Percentiles rank a stretch among this genome's conserved stretches.
These are phyloP conservation scores for Epichloe uncinata DNA, from an alignment of 2,329 filamentous ascomycete species.

Conservation along the genomic window DNA sequence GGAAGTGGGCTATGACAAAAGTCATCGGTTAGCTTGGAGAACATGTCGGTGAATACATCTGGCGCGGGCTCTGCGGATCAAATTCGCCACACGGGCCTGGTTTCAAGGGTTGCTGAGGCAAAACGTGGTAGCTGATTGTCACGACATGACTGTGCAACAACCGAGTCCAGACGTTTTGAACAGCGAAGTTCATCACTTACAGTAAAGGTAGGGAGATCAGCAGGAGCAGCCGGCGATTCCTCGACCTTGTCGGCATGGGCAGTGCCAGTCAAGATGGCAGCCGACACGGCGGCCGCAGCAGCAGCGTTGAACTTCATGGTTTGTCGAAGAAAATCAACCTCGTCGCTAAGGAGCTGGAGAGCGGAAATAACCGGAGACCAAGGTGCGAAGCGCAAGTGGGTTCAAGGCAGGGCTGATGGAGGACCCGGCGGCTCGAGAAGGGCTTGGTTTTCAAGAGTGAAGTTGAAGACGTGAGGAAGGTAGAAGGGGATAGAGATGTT, in stretches of 20 bases:
- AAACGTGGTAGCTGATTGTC: not conserved
- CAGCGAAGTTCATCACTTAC: conserved; percentile 40
- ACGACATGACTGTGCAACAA: not conserved
- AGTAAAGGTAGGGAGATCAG: conserved; percentile 71
- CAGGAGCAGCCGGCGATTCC: conserved; percentile 44
- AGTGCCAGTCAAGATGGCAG: conserved; percentile 56
- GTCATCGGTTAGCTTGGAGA: conserved; percentile 11
- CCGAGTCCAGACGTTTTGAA: too few relatives aligned
- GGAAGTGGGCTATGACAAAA: conserved; percentile 54
- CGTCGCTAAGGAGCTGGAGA: conserved; percentile 32
- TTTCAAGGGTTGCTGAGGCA: not conserved
- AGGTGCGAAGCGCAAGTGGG: conserved; percentile 13
- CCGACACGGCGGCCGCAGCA: conserved; percentile 62
- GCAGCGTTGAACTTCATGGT: conserved; percentile 77
- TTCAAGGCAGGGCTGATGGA: conserved; percentile 6
- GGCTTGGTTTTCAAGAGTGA: conserved; percentile 14
- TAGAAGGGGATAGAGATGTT: conserved; percentile 10
- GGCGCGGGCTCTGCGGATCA: not conserved
- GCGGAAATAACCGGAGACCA: conserved; percentile 1
- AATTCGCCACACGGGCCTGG: not conserved
- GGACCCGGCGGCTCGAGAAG: conserved; percentile 17
- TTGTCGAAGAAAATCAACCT: conserved; percentile 11
- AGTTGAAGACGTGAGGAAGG: conserved; percentile 11
- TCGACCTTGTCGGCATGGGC: conserved; percentile 57
- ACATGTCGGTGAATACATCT: not conserved